Percentiles rank a stretch among this genome's conserved stretches.
phyloP scores from a whole-genome alignment of 2,329 filamentous ascomycete species.

The Zymoseptoria pseudotritici region DNA sequence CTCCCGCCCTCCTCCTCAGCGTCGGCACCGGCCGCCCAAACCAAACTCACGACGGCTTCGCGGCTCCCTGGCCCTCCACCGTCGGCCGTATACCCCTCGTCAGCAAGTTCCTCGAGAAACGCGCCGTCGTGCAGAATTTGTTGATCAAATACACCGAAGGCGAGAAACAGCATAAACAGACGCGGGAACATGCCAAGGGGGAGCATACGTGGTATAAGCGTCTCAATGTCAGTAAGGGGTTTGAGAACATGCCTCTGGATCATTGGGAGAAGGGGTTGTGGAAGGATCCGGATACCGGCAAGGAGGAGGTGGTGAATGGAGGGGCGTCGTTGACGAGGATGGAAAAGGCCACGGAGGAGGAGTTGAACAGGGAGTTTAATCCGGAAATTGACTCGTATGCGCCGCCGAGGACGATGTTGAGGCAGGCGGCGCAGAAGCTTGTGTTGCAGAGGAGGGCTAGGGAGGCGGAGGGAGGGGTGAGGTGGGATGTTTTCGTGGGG shows the following conservation, averaged over 20 bases:
- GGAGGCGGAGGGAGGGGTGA: constrained; percentile 29
- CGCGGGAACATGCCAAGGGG: constrained; percentile 40
- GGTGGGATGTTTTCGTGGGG: constrained; percentile 30
- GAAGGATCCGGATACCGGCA: constrained; percentile 15
- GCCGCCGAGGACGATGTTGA: constrained; percentile 37
- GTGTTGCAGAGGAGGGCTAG: constrained; percentile 39
- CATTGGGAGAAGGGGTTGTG: constrained; percentile 40
- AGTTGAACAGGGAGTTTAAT: constrained; percentile 35
- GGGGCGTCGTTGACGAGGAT: constrained; percentile 39
- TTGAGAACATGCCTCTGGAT: constrained; percentile 41
- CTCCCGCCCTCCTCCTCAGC: constrained; percentile 40
- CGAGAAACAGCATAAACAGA: constrained; percentile 41
- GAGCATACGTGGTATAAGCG: constrained; percentile 47
- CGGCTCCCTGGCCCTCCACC: constrained; percentile 38
- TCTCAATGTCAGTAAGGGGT: constrained; percentile 39
- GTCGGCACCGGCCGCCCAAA: constrained; percentile 43
- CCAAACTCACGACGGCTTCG: constrained; percentile 39
- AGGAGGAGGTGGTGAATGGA: constrained; percentile 27
- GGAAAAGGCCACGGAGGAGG: constrained; percentile 36
- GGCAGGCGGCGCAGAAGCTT: constrained; percentile 42
- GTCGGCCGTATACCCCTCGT: constrained; percentile 36
- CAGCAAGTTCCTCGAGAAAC: constrained; percentile 41
- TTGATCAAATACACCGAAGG: constrained; percentile 47
- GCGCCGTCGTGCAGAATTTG: constrained; percentile 43
- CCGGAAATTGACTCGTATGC: constrained; percentile 36